Evolutionary conservation across 331 rosid genomes (phyloP), one percentile per base, ranked within the genome.

Genomic region (Malus hybrid): DNA sequence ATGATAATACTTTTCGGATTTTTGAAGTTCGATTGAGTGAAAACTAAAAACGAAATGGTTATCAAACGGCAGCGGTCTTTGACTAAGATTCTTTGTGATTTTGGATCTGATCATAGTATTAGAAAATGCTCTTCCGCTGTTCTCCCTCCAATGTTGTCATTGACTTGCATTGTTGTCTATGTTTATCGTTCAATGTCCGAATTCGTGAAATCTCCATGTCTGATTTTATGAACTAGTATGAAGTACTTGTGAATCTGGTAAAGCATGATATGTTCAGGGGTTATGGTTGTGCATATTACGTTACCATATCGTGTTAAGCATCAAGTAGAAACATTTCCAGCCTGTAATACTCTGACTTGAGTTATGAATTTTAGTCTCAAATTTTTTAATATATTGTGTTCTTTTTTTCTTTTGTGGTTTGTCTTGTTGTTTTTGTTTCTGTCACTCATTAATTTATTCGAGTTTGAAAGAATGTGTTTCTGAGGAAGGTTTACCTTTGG

Each of bases 61-160:
- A 42, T 42, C 48, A 1, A 42, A 42, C 1, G 48, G 9, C 15
- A 29, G 12, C 19, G 24, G 22, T 63, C 44, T 63, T 30, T 63
- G 22, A 32, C 44, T 7, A 63, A 61, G 44, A 63, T 71, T 71
- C 56, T 71, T 19, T 10, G 14, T 3, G 64, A 19, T 20, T 57
- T 57, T 57, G 68, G 84, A 80, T 80, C 77, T 75, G 77, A n/a
- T 63, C 53, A 29, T 63, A 1, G 16, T 22, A 61, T n/a, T 53
- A 6, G 28, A 46, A 44, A 61, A 2, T 28, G 28, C 36, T 16
- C 24, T 10, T 60, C 18, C 28, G 3, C 29, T 0, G 12, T 44
- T 42, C 4, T 10, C 7, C 20, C 33, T 28, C 10, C 30, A 34
- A 62, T 8, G 58, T 66, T 42, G 19, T 5, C 53, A 34, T 8